Base-by-base conservation (phyloP, 345 rosid genomes). In the Turnera subulata region DNA sequence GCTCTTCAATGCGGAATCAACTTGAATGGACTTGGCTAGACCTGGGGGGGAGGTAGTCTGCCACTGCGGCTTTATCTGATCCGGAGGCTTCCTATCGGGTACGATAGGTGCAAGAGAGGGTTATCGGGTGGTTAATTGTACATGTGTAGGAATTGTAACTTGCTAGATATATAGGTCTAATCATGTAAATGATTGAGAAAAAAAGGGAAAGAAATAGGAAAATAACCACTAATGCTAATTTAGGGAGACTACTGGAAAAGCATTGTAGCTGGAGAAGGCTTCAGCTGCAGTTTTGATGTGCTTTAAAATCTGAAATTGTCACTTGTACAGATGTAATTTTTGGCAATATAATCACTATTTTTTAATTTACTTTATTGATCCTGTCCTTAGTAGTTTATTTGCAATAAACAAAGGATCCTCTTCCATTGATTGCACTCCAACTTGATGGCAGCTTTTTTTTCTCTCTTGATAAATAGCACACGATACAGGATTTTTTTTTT, bases 251-350 rank as follows among this genome's bases (percentile, higher is more conserved):
- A 29, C 4, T 29, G 11, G 14, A 62, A 65, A 65, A 43, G 58
- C 52, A 50, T 50, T 33, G 69, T 32, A 22, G 69, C 58, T 58
- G 58, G 38, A 32, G 46, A 56, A 42, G 18, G 53, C 42, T 50
- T 65, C 63, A 23, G 46, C 70, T 22, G 46, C 63, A 51, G 63
- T 65, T 65, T 65, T 65, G 70, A 43, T 43, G 51, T 57, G 58
- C 58, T 65, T 22, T 29, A 1, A 49, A 13, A 35, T 18, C 17
- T 2, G 23, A 15, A 64, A 11, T 6, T 49, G 20, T 50, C 62
- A 14, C 46, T 37, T 44, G 57, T 53, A 52, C 39, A 58, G 32
- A 58, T 26, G 20, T 6, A 6, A 8, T 17, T 16, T 50, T 44
- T 40, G 40, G 58, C 52, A 51, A 33, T 65, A 18, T 50, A 57